Conservation (phyloP, 1,139 yeast genomes). For the Suhomyces ambrosiae region DNA sequence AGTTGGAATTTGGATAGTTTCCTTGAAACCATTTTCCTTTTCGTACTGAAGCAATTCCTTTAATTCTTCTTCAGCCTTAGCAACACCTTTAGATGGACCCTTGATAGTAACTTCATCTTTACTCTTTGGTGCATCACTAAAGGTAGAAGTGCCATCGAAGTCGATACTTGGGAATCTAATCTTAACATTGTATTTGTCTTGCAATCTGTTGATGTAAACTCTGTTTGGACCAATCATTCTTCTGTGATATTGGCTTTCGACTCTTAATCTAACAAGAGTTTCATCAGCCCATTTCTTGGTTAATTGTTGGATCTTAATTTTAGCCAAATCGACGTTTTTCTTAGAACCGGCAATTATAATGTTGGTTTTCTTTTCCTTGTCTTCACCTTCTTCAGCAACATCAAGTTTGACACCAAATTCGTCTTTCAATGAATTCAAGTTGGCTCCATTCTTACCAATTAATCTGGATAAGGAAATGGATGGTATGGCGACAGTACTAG, state of each 20-base stretch:
- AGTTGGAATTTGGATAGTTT: slow-evolving; percentile 64
- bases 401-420: slow-evolving; percentile 81
- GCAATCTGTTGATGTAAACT: slow-evolving; percentile 78
- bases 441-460: slow-evolving; percentile 87
- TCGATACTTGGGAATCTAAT: slow-evolving; percentile 69
- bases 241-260: slow-evolving; percentile 80
- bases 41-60: slow-evolving; percentile 83
- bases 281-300: slow-evolving; percentile 87
- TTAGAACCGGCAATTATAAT: slow-evolving; percentile 75
- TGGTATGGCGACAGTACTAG: slow-evolving; percentile 60
- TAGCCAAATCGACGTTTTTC: slow-evolving; percentile 77
- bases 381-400: slow-evolving; percentile 40
- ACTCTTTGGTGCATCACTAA: slow-evolving; percentile 40
- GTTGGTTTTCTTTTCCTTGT: slow-evolving; percentile 51
- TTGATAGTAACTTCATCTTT: slow-evolving; percentile 74
- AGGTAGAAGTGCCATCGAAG: slow-evolving; percentile 32
- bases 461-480: slow-evolving; percentile 69
- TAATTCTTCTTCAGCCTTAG: slow-evolving; percentile 84
- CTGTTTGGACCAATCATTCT: slow-evolving; percentile 86
- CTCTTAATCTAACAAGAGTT: slow-evolving; percentile 58
- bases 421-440: slow-evolving; percentile 68
- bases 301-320: slow-evolving; percentile 55
- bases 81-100: slow-evolving; percentile 92
- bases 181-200: slow-evolving; percentile 82
- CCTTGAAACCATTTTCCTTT: slow-evolving; percentile 78